Base-by-base conservation (phyloP, 169 alveolate genomes). In the Plasmodium inui region DNA sequence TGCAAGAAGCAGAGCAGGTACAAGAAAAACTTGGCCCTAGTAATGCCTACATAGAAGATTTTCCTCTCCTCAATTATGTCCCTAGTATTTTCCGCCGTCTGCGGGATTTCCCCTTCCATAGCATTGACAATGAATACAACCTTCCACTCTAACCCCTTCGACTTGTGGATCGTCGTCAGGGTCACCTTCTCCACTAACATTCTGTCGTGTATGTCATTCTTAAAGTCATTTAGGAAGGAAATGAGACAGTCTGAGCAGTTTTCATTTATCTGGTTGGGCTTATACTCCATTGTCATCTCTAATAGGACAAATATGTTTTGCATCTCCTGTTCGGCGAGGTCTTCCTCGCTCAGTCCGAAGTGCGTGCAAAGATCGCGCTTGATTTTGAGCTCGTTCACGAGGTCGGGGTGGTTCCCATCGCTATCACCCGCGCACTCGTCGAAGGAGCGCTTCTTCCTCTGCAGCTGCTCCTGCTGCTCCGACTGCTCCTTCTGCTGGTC, bases 131-230 rank as follows among this genome's bases (percentile, higher is more conserved):
- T 91, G 84, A 97, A 97, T 39, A 97, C 98, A 84, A 96, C 92
- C 79, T 97, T 94, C 97, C 97, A 97, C 84, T 97, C 98, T 41
- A 95, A 91, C n/a, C 98, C 98, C 94, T 97, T 97, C 5, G 98
- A 84, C 70, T 95, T 95, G 82, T 97, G 98, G 72, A 97, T 96
- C 28, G 97, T 97, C 73, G 97, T 91, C 80, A 97, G 83, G 90
- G 97, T 95, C 6, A 97, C 96, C 30, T 83, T 96, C 82, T 96
- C 94, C 44, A 81, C 61, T 76, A 92, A 80, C 95, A 84, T 95
- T 5, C 85, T 93, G 72, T 93, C 93, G 34, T 88, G 86, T 9
- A 85, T 81, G 30, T 86, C 76, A 76, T 86, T 86, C 17, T 86
- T 86, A 74, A 86, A 86, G 55, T 86, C 93, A 6, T 86, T 86